Conservation (phyloP, 495 filamentous ascomycete genomes). For the Rostrohypoxylon terebratum region DNA sequence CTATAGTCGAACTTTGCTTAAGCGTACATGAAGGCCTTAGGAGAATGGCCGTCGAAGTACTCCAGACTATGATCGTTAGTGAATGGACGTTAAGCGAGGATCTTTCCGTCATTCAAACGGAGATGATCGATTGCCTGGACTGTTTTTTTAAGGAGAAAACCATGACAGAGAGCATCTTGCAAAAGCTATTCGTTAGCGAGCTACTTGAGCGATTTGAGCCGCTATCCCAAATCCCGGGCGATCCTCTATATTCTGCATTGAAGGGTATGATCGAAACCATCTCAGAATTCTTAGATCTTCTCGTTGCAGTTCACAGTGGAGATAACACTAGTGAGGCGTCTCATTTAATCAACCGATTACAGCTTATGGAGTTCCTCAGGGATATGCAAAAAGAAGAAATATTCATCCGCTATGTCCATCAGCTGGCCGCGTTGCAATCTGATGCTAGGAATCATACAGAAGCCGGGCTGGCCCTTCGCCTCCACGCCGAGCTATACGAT, state of each 20-base stretch:
- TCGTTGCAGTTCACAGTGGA: conserved; percentile 90
- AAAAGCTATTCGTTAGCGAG: conserved; percentile 93
- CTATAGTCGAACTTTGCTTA: conserved; percentile 92
- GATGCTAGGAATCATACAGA: conserved; percentile 84
- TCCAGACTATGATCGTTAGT: conserved; percentile 97
- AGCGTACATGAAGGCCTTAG: conserved; percentile 94
- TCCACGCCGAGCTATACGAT: conserved; percentile 92
- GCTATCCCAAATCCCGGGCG: conserved; percentile 71
- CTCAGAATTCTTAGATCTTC: conserved; percentile 89
- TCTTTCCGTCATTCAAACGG: conserved; percentile 89
- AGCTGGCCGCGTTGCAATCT: conserved; percentile 83
- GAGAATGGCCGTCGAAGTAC: conserved; percentile 87
- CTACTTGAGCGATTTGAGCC: conserved; percentile 83
- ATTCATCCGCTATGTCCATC: conserved; percentile 96
- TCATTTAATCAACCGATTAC: conserved; percentile 83
- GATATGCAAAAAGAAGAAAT: conserved; percentile 98
- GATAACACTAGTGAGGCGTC: conserved; percentile 80
- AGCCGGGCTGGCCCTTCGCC: conserved; percentile 87
- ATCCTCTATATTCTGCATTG: conserved; percentile 80
- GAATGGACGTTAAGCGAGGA: conserved; percentile 98
- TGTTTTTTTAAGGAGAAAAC: conserved; percentile 89
- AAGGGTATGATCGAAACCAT: conserved; percentile 83
- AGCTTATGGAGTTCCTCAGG: conserved; percentile 95
- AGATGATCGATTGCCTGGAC: conserved; percentile 96
- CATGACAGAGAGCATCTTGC: conserved; percentile 86